phyloP scores from a whole-genome alignment of 2,329 filamentous ascomycete genomes.

The Aureobasidium lini region DNA sequence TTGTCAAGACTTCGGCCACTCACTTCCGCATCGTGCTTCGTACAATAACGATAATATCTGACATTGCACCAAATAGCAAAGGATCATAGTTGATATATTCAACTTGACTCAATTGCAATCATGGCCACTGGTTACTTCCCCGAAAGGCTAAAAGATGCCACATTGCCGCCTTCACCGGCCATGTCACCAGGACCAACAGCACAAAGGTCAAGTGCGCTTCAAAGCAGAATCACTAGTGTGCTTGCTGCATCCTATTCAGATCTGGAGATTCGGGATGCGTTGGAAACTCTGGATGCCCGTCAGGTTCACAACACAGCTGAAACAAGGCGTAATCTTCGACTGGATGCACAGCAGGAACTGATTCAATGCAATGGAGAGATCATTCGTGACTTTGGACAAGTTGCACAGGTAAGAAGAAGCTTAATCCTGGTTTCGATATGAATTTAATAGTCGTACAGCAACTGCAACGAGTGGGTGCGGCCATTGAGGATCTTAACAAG shows the following conservation, averaged over 20 bases:
- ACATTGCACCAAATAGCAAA: not conserved
- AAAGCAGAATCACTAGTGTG: constrained; percentile 74
- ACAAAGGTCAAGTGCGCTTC: constrained; percentile 56
- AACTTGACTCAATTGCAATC: not conserved
- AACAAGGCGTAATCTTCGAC: constrained; percentile 67
- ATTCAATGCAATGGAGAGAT: constrained; percentile 89
- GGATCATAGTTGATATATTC: not conserved
- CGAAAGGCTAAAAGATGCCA: constrained; percentile 5
- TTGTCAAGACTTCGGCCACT: not conserved
- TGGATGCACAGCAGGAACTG: constrained; percentile 84
- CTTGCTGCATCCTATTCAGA: constrained; percentile 90
- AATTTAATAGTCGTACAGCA: constrained; percentile 49
- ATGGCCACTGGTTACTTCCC: constrained; percentile 12
- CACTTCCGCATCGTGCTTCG: not conserved
- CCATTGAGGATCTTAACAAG: constrained; percentile 69
- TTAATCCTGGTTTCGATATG: not conserved
- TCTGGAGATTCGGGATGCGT: constrained; percentile 78
- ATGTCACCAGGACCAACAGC: constrained; percentile 8
- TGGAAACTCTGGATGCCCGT: constrained; percentile 68
- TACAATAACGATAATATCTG: not conserved
- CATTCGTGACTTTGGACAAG: constrained; percentile 76
- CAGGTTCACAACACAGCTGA: constrained; percentile 67
- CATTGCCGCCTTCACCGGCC: not conserved
- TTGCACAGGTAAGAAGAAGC: constrained; percentile 61
- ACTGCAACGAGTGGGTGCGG: constrained; percentile 73